phyloP scores from a whole-genome alignment of 108 stramenopile species.

The Nitzschia putrida region DNA sequence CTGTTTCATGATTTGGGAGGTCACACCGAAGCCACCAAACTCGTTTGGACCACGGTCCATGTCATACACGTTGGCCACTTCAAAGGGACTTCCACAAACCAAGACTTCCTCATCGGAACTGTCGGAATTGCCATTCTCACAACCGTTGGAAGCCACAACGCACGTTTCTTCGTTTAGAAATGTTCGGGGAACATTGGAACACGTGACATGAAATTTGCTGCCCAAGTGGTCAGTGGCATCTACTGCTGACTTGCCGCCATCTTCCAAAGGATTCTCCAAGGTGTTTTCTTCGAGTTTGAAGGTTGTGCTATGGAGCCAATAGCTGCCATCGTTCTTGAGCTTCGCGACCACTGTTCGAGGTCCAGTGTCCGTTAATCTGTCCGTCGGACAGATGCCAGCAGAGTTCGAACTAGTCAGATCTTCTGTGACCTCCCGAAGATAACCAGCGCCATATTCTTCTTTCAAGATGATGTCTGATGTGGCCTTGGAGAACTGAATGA shows the following conservation, averaged over 20 bases:
- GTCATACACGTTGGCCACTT: conserved; percentile 35
- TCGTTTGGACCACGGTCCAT: background rate
- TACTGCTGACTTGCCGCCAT: conserved; percentile 41
- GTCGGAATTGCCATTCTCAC: background rate
- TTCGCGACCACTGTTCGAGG: too few species aligned
- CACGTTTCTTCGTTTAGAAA: conserved; percentile 60
- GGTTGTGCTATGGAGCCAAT: conserved; percentile 32
- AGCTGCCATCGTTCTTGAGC: background rate
- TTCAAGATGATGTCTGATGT: background rate
- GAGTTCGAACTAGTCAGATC: background rate
- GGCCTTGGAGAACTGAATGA: background rate
- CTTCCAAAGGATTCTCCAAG: conserved; percentile 37
- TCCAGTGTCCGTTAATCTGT: background rate
- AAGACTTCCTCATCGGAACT: conserved; percentile 21
- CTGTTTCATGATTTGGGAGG: too few species aligned
- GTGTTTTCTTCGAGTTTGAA: conserved; percentile 45
- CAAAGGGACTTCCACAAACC: conserved; percentile 50
- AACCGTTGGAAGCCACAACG: conserved; percentile 24
- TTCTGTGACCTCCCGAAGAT: background rate
- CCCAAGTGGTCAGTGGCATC: background rate
- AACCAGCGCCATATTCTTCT: background rate
- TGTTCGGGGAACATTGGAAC: conserved; percentile 46
- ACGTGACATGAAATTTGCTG: conserved; percentile 25
- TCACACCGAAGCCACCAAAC: conserved; percentile 12
- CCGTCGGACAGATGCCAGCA: background rate